phyloP scores from a whole-genome alignment of 2,329 filamentous ascomycete genomes.

The Sporothrix mexicana region DNA sequence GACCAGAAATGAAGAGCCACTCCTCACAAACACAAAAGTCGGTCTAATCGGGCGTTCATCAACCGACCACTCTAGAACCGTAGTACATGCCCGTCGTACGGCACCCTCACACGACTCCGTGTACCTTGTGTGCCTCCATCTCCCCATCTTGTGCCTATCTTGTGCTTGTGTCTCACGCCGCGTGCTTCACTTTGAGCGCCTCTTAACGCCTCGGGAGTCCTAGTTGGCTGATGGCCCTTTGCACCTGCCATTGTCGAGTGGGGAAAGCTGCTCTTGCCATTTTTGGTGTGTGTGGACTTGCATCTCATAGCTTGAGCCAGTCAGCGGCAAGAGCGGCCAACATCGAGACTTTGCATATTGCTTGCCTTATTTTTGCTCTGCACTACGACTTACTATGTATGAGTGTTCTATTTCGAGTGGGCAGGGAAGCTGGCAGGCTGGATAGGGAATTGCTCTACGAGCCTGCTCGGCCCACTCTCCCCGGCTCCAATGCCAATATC shows the following conservation, averaged over 20 bases:
- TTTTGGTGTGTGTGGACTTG: slow-evolving; percentile 8
- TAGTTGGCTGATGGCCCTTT: background rate
- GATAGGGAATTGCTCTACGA: background rate
- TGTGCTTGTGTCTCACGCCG: slow-evolving; percentile 1
- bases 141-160: background rate
- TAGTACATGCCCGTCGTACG: slow-evolving; percentile 3
- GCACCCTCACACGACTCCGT: slow-evolving; percentile 4
- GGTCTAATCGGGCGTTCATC: background rate
- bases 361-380: background rate
- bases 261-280: slow-evolving; percentile 20
- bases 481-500: slow-evolving; percentile 28
- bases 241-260: slow-evolving; percentile 23
- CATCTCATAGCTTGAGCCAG: slow-evolving; percentile 13
- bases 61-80: slow-evolving; percentile 4
- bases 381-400: no score
- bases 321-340: slow-evolving; percentile 23
- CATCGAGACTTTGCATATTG: background rate
- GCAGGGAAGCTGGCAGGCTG: no score
- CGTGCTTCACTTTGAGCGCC: slow-evolving; percentile 7
- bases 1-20: background rate
- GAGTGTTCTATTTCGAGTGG: slow-evolving; percentile 24
- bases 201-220: slow-evolving; percentile 1
- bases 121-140: background rate
- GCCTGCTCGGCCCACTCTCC: background rate
- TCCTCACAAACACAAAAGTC: background rate